phyloP scores from a whole-genome alignment of 306 rosid genomes.

The Cicer judaicum region DNA sequence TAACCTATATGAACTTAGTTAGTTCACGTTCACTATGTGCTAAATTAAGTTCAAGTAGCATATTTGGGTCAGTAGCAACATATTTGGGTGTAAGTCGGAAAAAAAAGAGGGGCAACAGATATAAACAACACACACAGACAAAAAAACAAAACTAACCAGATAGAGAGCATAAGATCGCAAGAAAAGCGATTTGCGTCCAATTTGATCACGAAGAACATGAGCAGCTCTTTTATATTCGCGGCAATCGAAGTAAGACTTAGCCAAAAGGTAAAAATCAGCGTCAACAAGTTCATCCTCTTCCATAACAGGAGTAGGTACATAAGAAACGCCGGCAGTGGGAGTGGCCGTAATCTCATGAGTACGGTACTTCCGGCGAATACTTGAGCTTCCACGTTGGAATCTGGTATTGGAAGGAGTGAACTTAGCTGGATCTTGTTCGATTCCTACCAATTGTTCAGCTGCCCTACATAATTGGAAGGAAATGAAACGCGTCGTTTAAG shows the following conservation, averaged over 20 bases:
- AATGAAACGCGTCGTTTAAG: neutral
- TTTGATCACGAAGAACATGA: slow-evolving; percentile 84
- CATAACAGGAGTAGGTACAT: slow-evolving; percentile 88
- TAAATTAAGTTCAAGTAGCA: too few species aligned
- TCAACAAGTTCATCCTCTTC: slow-evolving; percentile 91
- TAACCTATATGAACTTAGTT: too few species aligned
- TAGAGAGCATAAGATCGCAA: slow-evolving; percentile 84
- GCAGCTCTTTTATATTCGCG: slow-evolving; percentile 92
- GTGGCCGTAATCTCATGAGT: slow-evolving; percentile 65
- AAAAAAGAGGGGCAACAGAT: too few species aligned
- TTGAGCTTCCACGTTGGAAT: slow-evolving; percentile 95
- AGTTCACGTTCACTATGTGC: too few species aligned
- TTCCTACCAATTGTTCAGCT: slow-evolving; percentile 89
- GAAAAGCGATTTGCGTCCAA: slow-evolving; percentile 79
- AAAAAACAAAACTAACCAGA: slow-evolving; percentile 57
- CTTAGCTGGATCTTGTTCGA: slow-evolving; percentile 94
- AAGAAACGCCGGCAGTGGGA: slow-evolving; percentile 76
- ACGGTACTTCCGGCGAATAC: slow-evolving; percentile 82
- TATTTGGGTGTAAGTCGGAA: too few species aligned
- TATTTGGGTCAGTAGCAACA: too few species aligned
- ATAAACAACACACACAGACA: too few species aligned
- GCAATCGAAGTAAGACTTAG: slow-evolving; percentile 87
- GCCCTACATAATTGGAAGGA: slow-evolving; percentile 65
- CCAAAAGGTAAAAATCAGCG: slow-evolving; percentile 82
- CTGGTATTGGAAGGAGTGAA: slow-evolving; percentile 94